phyloP scores from a whole-genome alignment of 805 yeast genomes.

The Ogataea minuta region DNA sequence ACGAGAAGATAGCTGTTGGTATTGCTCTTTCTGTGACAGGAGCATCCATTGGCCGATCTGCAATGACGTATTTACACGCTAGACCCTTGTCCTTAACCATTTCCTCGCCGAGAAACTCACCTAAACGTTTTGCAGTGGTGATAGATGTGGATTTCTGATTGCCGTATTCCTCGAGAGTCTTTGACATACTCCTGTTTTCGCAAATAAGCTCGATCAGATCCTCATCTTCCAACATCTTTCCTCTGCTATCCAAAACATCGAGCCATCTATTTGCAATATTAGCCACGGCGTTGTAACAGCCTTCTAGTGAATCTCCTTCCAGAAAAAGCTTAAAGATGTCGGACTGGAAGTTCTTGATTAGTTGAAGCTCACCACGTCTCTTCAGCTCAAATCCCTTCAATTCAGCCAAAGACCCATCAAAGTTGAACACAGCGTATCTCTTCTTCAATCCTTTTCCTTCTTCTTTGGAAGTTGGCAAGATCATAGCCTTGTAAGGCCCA shows the following conservation, averaged over 20 bases:
- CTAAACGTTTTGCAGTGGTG: conserved; percentile 89
- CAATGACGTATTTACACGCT: conserved; percentile 90
- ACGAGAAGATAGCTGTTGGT: conserved; percentile 93
- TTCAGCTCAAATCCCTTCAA: conserved; percentile 95
- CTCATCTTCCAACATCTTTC: conserved; percentile 84
- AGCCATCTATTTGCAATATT: conserved; percentile 93
- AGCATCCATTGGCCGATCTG: conserved; percentile 75
- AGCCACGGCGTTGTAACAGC: conserved; percentile 87
- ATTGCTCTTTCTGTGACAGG: conserved; percentile 96
- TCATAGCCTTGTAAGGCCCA: conserved; percentile 98
- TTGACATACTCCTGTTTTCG: conserved; percentile 94
- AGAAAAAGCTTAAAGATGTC: conserved; percentile 89
- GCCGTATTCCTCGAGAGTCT: conserved; percentile 83
- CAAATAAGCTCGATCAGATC: conserved; percentile 93
- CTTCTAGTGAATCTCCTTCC: conserved; percentile 75
- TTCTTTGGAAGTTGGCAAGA: conserved; percentile 93
- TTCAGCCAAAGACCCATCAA: conserved; percentile 92
- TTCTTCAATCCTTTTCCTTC: conserved; percentile 97
- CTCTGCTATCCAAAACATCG: conserved; percentile 86
- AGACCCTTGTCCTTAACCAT: conserved; percentile 96
- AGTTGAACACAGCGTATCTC: conserved; percentile 94
- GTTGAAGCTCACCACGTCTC: conserved; percentile 91
- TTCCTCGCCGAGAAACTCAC: conserved; percentile 92
- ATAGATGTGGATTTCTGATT: conserved; percentile 91
- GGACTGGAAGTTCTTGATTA: conserved; percentile 92